Evolutionary conservation across 1,284 basidiomycete genomes (phyloP), one percentile per base, ranked within the genome.

Genomic region (Singerocomus inundabilis): DNA sequence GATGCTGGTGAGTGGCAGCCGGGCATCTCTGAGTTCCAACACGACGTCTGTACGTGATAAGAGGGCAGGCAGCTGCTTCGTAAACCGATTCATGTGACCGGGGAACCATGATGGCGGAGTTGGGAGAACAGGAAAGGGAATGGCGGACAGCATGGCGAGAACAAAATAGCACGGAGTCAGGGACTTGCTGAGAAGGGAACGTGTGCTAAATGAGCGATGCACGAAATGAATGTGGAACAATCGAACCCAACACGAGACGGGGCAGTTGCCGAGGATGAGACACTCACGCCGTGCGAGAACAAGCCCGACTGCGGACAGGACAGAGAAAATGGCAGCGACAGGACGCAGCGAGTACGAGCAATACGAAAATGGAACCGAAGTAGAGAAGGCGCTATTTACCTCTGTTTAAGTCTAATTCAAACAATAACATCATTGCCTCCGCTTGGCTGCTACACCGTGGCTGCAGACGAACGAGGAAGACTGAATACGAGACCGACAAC

Each of bases 41-140:
- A 99, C 91, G 52, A 99, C 82, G 63, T 93, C 92, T 45, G 90
- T 94, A 57, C 83, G 84, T 42, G 81, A 82, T 39, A 97, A 78
- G 49, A 93, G 75, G 36, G 80, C 73, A 11, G 92, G 90, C 32
- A 97, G 77, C 68, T 83, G 80, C 54, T 85, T 80, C 48, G 88
- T 80, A 58, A 94, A 96, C 64, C 86, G 80, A 68, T 86, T 87
- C 96, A 98, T 99, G 72, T 99, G 96, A 10, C 97, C 96, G 25
- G 92, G 90, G 70, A 91, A 97, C 95, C 95, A 98, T 73, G 93
- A 94, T 46, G 91, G 88, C n/a, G 92, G 83, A 43, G 73, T 69
- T 42, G 88, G 87, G 36, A 91, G 73, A 45, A 70, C 61, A 54
- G 86, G 85, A 57, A 78, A 70, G 31, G 72, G 70, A 51, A 82